A percentile compares a stretch with the other conserved stretches of the same genome.
These are phyloP conservation scores for Daucus carota DNA, from an alignment of 129 eudicot genomes.

Conservation along the genomic window DNA sequence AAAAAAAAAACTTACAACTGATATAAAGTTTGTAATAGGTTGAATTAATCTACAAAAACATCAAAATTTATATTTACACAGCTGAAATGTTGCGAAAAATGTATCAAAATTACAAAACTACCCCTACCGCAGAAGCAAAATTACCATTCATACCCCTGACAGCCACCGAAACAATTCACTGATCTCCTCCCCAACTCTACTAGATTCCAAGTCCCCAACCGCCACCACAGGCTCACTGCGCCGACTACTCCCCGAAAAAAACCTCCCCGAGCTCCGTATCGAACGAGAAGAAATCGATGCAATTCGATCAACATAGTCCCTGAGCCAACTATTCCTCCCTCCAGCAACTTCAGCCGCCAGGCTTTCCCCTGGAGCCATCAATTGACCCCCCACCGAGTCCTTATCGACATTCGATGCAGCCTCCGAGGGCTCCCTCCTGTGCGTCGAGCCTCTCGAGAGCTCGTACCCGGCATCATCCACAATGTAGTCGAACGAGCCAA, in stretches of 20 bases:
- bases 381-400: constrained; percentile 32
- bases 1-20: not conserved
- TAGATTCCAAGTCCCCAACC: constrained; percentile 62
- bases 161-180: constrained; percentile 95
- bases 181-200: constrained; percentile 72
- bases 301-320: constrained; percentile 73
- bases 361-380: constrained; percentile 31
- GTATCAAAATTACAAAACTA: constrained; percentile 20
- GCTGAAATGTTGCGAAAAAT: not conserved
- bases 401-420: constrained; percentile 40
- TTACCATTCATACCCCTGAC: constrained; percentile 76
- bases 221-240: constrained; percentile 43
- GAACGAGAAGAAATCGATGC: constrained; percentile 51
- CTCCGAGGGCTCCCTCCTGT: constrained; percentile 27
- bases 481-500: constrained; percentile 81
- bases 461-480: constrained; percentile 61
- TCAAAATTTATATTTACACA: not conserved
- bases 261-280: constrained; percentile 82
- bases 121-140: constrained; percentile 22
- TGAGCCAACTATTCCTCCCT: constrained; percentile 58
- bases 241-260: constrained; percentile 81
- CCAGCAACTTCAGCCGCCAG: constrained; percentile 56
- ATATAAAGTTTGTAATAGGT: not conserved
- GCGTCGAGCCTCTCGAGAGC: constrained; percentile 14
- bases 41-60: not conserved